Percentiles rank a stretch among this genome's conserved stretches.
Evolutionary conservation across 192 early-diverging fungal genomes (phyloP).

Genomic region (Entomortierella lignicola): DNA sequence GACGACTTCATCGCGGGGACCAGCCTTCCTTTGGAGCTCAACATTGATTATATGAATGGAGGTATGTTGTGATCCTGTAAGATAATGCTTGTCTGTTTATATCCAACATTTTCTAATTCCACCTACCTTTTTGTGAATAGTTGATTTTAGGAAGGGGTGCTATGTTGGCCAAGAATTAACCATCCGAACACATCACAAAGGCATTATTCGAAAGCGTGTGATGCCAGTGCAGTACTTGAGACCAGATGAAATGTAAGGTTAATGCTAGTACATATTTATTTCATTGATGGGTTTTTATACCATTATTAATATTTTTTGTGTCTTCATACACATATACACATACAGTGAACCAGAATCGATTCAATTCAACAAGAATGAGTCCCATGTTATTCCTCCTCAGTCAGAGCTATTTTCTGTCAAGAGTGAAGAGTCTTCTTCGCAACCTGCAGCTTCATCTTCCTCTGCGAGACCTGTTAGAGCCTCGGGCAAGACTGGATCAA

Average conservation of each 20-base stretch:
- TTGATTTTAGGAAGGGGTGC: conserved; percentile 98
- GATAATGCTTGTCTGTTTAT: background rate
- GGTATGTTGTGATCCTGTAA: conserved; percentile 56
- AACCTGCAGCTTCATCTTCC: conserved; percentile 41
- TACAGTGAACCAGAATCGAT: conserved; percentile 53
- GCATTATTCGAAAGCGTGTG: conserved; percentile 92
- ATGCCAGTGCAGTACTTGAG: conserved; percentile 80
- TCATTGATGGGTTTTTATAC: no score
- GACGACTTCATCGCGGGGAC: conserved; percentile 78
- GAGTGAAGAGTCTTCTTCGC: conserved; percentile 7
- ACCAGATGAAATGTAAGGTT: conserved; percentile 58
- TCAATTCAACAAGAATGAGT: conserved; percentile 18
- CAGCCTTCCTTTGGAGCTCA: conserved; percentile 90
- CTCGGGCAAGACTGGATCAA: conserved; percentile 74
- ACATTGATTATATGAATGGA: conserved; percentile 92
- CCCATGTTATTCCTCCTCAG: conserved; percentile 41
- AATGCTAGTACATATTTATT: conserved; percentile 1
- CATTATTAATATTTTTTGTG: conserved; percentile 18
- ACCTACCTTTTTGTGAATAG: conserved; percentile 49
- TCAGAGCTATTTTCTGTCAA: conserved; percentile 39
- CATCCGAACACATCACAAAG: conserved; percentile 95
- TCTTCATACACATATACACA: conserved; percentile 8
- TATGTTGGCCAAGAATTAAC: conserved; percentile 99
- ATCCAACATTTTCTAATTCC: background rate
- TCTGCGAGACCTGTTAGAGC: conserved; percentile 49